phyloP scores from a whole-genome alignment of 1,284 basidiomycete species.

The Moniliella sp. region DNA sequence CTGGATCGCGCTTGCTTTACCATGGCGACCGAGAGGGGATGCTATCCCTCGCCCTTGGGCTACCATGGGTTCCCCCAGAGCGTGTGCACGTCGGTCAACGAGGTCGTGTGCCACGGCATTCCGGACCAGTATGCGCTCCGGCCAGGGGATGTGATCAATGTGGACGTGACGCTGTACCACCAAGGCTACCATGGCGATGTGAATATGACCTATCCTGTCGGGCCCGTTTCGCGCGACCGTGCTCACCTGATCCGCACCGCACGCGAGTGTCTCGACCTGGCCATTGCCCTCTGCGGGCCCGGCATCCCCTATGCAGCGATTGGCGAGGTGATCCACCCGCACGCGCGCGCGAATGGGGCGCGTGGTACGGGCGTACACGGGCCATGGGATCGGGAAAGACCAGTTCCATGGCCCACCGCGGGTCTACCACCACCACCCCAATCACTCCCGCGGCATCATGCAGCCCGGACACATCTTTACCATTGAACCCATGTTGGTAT shows the following conservation, averaged over 20 bases:
- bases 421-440: conserved; percentile 47
- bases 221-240: too few species aligned
- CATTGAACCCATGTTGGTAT: conserved; percentile 1
- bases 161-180: conserved; percentile 44
- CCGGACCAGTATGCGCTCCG: conserved; percentile 23
- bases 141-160: conserved; percentile 15
- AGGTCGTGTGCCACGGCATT: conserved; percentile 75
- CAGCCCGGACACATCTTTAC: conserved; percentile 21
- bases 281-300: conserved; percentile 55
- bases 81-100: conserved; percentile 76
- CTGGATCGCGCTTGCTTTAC: conserved; percentile 77
- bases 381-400: conserved; percentile 69
- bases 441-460: conserved; percentile 30
- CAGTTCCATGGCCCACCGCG: conserved; percentile 64
- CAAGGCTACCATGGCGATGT: conserved; percentile 30
- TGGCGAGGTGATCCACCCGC: conserved; percentile 50
- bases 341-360: conserved; percentile 39
- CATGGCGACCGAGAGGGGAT: conserved; percentile 70
- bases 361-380: conserved; percentile 53
- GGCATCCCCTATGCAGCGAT: conserved; percentile 52
- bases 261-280: conserved; percentile 49
- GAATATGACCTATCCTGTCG: neutral
- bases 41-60: conserved; percentile 82
- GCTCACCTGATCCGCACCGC: too few species aligned
- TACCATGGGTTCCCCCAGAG: conserved; percentile 86